Evolutionary conservation across 768 basidiomycete genomes (phyloP).

Genomic region (Lyophyllum shimeji): DNA sequence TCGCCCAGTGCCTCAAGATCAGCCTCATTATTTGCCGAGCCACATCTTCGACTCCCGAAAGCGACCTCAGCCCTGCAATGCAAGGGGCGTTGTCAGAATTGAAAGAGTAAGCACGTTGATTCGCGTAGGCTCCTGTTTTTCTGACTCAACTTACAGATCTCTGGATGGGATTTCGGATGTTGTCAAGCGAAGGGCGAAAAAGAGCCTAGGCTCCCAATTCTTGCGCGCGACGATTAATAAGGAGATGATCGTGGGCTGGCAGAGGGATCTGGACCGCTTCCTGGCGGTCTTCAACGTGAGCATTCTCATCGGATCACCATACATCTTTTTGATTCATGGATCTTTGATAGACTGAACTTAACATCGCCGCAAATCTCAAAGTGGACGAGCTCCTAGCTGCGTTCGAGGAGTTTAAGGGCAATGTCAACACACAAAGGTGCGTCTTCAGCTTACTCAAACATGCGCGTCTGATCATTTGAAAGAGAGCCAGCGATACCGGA

Average conservation of each 20-base stretch:
- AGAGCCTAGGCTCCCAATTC: neutral
- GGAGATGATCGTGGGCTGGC: constrained; percentile 10
- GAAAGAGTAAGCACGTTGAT: neutral
- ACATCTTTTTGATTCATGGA: too few relatives aligned
- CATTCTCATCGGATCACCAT: neutral
- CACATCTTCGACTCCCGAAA: neutral
- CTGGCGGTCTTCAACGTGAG: constrained; percentile 10
- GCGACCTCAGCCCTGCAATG: neutral
- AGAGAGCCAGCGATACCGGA: neutral
- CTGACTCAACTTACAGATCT: neutral
- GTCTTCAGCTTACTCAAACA: neutral
- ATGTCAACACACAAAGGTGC: neutral
- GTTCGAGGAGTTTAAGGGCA: neutral
- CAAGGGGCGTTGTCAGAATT: constrained; percentile 7
- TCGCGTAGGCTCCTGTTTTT: neutral
- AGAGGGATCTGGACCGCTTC: constrained; percentile 3
- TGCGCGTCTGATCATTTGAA: too few relatives aligned
- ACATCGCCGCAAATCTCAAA: constrained; percentile 8
- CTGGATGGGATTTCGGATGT: constrained; percentile 1
- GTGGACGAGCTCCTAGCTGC: constrained; percentile 5
- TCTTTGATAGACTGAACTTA: constrained; percentile 8
- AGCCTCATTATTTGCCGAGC: constrained; percentile 8
- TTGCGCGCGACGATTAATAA: constrained; percentile 9
- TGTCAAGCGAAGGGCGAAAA: constrained; percentile 5
- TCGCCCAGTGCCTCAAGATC: constrained; percentile 13